These are phyloP conservation scores for Brachypodium distachyon DNA, from an alignment of 202 grass and related monocot species.

Conservation along the genomic window DNA sequence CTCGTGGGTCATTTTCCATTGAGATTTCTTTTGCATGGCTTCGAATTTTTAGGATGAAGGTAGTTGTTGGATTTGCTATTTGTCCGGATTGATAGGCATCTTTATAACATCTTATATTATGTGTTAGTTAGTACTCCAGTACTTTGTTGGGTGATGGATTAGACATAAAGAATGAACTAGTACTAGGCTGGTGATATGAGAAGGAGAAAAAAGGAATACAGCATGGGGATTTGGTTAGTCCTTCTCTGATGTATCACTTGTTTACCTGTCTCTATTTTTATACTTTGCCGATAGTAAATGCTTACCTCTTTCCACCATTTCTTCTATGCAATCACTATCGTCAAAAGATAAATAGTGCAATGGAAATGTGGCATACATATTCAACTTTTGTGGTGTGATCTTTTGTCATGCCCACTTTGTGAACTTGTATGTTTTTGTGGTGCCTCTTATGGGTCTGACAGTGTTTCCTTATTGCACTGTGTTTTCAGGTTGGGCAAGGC, in stretches of 20 bases:
- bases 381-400: not conserved
- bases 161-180: constrained; percentile 22
- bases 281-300: constrained; percentile 5
- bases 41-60: not conserved
- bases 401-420: not conserved
- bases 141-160: constrained; percentile 31
- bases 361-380: not conserved
- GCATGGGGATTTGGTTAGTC: constrained; percentile 12
- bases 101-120: constrained; percentile 1
- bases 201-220: not conserved
- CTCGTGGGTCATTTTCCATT: constrained; percentile 32
- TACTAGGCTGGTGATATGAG: not conserved
- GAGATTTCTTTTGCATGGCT: not conserved
- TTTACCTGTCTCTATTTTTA: not conserved
- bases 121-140: not conserved
- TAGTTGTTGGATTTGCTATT: constrained; percentile 16
- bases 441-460: not conserved
- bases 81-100: constrained; percentile 12
- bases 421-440: not conserved
- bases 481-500: constrained; percentile 84
- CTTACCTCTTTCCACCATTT: not conserved
- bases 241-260: not conserved
- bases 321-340: not conserved
- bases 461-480: not conserved
- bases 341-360: not conserved